phyloP scores from a whole-genome alignment of 2,329 filamentous ascomycete genomes.

The Phyllosticta ampelicida region DNA sequence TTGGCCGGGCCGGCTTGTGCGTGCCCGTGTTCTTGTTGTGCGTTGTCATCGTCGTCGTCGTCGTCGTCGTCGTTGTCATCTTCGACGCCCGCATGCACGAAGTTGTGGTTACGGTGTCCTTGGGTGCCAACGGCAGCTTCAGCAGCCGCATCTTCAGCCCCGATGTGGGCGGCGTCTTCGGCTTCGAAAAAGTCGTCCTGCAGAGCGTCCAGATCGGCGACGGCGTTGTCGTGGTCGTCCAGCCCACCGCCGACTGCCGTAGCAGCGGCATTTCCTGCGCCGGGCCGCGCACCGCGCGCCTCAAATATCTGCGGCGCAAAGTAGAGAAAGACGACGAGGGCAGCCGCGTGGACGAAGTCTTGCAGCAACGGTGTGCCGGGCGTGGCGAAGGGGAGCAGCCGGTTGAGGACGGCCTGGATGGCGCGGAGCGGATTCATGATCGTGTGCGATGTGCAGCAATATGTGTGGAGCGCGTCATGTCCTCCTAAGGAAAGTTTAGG shows the following conservation, averaged over 20 bases:
- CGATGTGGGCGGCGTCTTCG: conserved; percentile 13
- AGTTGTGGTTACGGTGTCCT: too few relatives aligned
- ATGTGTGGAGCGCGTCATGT: background rate
- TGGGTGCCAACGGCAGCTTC: background rate
- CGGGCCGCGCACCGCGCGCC: background rate
- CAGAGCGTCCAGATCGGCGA: background rate
- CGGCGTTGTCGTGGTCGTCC: background rate
- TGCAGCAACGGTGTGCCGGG: conserved; percentile 36
- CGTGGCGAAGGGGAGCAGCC: conserved; percentile 38
- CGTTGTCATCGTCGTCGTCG: background rate
- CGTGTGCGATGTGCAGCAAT: background rate
- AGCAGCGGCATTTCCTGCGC: background rate
- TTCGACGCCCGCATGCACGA: background rate
- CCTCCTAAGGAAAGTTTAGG: background rate
- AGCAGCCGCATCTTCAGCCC: conserved; percentile 11
- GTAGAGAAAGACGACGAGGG: conserved; percentile 36
- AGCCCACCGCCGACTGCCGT: background rate
- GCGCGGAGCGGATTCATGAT: conserved; percentile 7
- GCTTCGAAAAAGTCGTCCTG: background rate
- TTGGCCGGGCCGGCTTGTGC: conserved; percentile 25
- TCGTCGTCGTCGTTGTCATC: conserved; percentile 6
- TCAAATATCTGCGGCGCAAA: conserved; percentile 37
- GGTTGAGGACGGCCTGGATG: conserved; percentile 23
- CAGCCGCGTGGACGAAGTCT: conserved; percentile 35
- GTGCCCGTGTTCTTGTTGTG: background rate